Base-by-base conservation (phyloP, 257 asterid species). In the Sherardia arvensis region DNA sequence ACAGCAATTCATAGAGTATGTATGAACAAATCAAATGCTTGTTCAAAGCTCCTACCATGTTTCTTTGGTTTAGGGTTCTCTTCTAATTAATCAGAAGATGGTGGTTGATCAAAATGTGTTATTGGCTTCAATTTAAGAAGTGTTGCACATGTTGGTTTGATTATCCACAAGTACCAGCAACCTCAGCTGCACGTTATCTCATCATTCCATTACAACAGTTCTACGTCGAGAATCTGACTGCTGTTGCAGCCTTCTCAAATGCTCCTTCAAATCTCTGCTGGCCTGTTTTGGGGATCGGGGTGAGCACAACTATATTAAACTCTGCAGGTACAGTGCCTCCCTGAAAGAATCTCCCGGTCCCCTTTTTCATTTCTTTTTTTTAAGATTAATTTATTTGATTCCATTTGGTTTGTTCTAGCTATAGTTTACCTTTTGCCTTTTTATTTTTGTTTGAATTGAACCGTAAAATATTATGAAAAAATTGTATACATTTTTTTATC, bases 101-200 rank as follows among this genome's bases (percentile, higher is more conserved):
- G 9, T 34, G 61, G 78, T 79, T 69, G 74, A 64, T 64, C 49
- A 47, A 38, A 57, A 32, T 57, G 57, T 59, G 66, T 68, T 33
- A 65, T 56, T 73, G 38, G 63, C 60, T 43, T 70, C 54, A 12
- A 11, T 18, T 17, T 8, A 38, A 53, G 14, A 29, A 23, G 34
- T 29, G 32, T 34, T 30, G 47, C 68, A 64, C 38, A 25, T 54
- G 61, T 40, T 27, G 81, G 40, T 64, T 40, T 15, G n/a, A 8
- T 55, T 53, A 71, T 79, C 84, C 77, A 47, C 91, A 76, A 76
- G 66, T 81, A 61, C 89, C 72, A 3, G 95, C 91, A 70, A 87
- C 95, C 83, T 89, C 96, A 18, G 94, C 96, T 1, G 96, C 95
- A 4, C 96, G 95, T 71, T 90, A 94, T 77, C 97, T 84, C 99